Percentiles rank a stretch among this genome's conserved stretches.
Conservation (phyloP, 108 stramenopile genomes). For the Fistulifera solaris region DNA sequence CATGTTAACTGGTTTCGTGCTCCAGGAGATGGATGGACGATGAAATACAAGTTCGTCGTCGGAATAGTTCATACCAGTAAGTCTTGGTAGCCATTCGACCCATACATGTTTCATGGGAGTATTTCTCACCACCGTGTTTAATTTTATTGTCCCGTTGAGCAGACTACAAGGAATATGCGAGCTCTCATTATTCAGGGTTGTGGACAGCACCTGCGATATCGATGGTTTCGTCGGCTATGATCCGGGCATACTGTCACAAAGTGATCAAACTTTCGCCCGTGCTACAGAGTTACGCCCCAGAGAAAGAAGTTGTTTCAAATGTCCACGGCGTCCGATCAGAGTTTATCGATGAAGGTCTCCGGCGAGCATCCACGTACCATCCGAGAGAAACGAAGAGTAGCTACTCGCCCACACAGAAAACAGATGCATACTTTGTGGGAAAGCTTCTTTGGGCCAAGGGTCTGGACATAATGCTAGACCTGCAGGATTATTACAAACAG, state of each 20-base stretch:
- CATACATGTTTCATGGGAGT: neutral
- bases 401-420: neutral
- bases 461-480: conserved; percentile 57
- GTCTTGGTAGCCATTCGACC: conserved; percentile 5
- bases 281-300: conserved; percentile 69
- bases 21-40: conserved; percentile 80
- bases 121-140: neutral
- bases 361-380: neutral
- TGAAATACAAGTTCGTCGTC: conserved; percentile 72
- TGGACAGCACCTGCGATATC: conserved; percentile 68
- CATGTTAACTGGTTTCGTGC: conserved; percentile 86
- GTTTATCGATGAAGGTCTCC: conserved; percentile 21
- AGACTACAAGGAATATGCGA: conserved; percentile 46
- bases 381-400: neutral
- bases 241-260: conserved; percentile 82
- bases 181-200: conserved; percentile 30
- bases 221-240: conserved; percentile 71
- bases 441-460: conserved; percentile 86
- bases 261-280: conserved; percentile 79
- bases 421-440: conserved; percentile 64
- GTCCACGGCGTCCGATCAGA: conserved; percentile 81
- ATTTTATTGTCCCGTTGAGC: no score
- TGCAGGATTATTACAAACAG: conserved; percentile 60
- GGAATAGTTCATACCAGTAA: conserved; percentile 77
- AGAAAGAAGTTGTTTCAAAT: conserved; percentile 68